These are phyloP conservation scores for Cruciata laevipes DNA, from an alignment of 257 asterid genomes.

Conservation along the genomic window DNA sequence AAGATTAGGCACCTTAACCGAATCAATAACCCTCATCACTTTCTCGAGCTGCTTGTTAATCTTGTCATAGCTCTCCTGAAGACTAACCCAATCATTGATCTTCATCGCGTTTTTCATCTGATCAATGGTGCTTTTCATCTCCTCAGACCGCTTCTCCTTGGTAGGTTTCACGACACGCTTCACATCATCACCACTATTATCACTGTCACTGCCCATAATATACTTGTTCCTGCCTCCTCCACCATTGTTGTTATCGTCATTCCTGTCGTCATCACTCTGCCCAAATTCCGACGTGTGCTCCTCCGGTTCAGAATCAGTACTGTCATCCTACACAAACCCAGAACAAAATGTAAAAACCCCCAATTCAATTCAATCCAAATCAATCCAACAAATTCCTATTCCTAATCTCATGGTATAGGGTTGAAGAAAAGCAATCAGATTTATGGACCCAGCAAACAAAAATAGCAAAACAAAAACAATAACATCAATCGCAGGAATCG, in stretches of 20 bases:
- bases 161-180: conserved; percentile 72
- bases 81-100: conserved; percentile 94
- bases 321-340: conserved; percentile 30
- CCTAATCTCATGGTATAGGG: neutral
- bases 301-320: conserved; percentile 55
- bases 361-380: neutral
- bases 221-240: conserved; percentile 33
- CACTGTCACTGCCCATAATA: conserved; percentile 36
- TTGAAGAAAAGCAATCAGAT: neutral
- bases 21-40: conserved; percentile 76
- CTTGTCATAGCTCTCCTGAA: conserved; percentile 95
- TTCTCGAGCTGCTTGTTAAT: conserved; percentile 90
- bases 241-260: conserved; percentile 26
- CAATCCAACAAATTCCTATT: neutral
- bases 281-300: conserved; percentile 41
- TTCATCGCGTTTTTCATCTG: conserved; percentile 97
- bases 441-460: neutral
- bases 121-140: conserved; percentile 75
- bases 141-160: conserved; percentile 84
- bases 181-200: conserved; percentile 62
- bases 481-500: neutral
- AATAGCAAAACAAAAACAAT: neutral
- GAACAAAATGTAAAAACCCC: neutral
- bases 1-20: conserved; percentile 63
- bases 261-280: conserved; percentile 26